These are phyloP conservation scores for Fusarium siculi DNA, from an alignment of 2,329 filamentous ascomycete genomes.

Conservation along the genomic window DNA sequence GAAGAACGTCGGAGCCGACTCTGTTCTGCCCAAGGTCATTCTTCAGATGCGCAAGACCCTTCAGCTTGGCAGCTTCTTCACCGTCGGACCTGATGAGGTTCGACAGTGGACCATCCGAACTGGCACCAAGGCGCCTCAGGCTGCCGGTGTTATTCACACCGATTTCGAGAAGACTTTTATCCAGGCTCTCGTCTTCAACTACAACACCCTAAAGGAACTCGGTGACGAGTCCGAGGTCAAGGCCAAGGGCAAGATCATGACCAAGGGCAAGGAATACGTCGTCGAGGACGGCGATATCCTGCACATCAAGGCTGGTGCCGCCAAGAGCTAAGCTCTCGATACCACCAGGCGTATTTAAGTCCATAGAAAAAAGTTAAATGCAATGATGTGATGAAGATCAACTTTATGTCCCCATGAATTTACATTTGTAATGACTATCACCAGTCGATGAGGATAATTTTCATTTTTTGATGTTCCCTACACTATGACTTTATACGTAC, in stretches of 20 bases:
- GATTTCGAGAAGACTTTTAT: slow-evolving; percentile 99
- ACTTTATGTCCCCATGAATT: background rate
- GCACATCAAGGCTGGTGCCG: slow-evolving; percentile 89
- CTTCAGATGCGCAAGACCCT: slow-evolving; percentile 92
- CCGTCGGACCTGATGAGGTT: slow-evolving; percentile 93
- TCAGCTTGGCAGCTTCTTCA: slow-evolving; percentile 96
- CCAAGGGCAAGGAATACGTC: slow-evolving; percentile 97
- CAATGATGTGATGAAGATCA: slow-evolving; percentile 34
- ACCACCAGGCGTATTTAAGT: slow-evolving; percentile 16
- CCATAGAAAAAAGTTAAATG: slow-evolving; percentile 40
- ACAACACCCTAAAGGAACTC: slow-evolving; percentile 79
- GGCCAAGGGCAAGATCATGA: slow-evolving; percentile 96
- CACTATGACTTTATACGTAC: no score
- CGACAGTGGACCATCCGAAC: slow-evolving; percentile 98
- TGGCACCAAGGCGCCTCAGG: slow-evolving; percentile 96
- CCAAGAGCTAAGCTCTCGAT: slow-evolving; percentile 68
- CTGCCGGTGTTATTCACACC: slow-evolving; percentile 96
- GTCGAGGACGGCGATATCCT: slow-evolving; percentile 85
- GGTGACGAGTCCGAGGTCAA: slow-evolving; percentile 91
- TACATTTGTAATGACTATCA: background rate
- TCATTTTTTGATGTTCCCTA: no score
- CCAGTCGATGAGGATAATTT: background rate
- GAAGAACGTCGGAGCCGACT: slow-evolving; percentile 88
- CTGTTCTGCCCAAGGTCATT: slow-evolving; percentile 90
- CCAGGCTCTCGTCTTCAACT: slow-evolving; percentile 95